Evolutionary conservation across 768 basidiomycete genomes (phyloP).

Genomic region (Mycena filopes): DNA sequence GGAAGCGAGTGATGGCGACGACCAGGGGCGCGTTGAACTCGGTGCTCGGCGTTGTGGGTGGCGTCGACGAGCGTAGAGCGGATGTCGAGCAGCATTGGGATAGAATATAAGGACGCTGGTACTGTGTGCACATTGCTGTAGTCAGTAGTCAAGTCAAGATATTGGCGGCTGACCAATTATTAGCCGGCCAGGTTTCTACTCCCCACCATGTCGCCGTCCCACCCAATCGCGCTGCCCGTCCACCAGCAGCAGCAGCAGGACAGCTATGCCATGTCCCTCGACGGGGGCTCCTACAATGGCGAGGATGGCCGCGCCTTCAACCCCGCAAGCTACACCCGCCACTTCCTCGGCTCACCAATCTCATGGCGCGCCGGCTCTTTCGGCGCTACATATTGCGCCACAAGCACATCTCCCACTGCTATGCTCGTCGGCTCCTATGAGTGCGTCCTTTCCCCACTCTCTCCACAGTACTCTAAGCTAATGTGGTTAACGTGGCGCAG

Average conservation of each 20-base stretch:
- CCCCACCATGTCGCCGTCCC: slow-evolving; percentile 40
- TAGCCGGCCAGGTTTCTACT: background rate
- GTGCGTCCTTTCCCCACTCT: too few species aligned
- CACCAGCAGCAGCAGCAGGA: slow-evolving; percentile 26
- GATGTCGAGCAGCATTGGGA: background rate
- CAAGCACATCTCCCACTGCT: slow-evolving; percentile 67
- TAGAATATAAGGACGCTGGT: too few species aligned
- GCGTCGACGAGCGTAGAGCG: too few species aligned
- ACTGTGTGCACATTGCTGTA: too few species aligned
- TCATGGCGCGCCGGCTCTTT: slow-evolving; percentile 78
- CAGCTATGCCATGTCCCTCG: slow-evolving; percentile 42
- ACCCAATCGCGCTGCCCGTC: slow-evolving; percentile 60
- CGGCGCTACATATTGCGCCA: slow-evolving; percentile 65
- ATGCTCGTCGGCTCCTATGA: slow-evolving; percentile 72
- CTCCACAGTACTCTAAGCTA: too few species aligned
- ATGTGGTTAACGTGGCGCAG: too few species aligned
- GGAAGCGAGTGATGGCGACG: too few species aligned
- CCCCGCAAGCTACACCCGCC: slow-evolving; percentile 72
- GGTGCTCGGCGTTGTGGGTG: too few species aligned
- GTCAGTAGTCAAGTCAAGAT: background rate
- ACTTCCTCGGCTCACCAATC: slow-evolving; percentile 77
- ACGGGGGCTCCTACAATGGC: slow-evolving; percentile 61
- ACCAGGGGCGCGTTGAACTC: too few species aligned
- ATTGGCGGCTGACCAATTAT: background rate
- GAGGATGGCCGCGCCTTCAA: slow-evolving; percentile 60